Base-by-base conservation (phyloP, 768 basidiomycete genomes). In the Trametes coccinea region DNA sequence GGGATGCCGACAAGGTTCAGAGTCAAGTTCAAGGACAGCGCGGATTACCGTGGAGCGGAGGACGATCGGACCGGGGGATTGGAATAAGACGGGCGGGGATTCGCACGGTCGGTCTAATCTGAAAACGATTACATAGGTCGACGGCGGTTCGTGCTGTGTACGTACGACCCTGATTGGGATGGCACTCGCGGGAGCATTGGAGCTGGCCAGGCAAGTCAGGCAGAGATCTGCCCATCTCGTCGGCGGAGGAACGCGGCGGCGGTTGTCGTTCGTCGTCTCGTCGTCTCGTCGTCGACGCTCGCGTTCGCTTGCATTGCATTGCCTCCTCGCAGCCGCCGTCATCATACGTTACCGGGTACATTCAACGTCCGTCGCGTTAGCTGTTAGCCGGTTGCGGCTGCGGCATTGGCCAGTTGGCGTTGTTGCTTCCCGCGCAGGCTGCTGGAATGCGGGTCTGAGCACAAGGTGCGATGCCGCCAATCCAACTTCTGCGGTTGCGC, bases 171-270 rank as follows among this genome's bases (percentile, higher is more conserved):
- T 63, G 60, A 59, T 61, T 60, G 40, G 51, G 56, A 29, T 33
- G 49, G 34, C 57, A 49, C 40, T 66, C 66, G 66, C 66, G 66
- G 66, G 66, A 66, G 66, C 62, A 66, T 51, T 64, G 37, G 10
- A 34, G 30, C 57, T 29, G 16, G 27, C 29, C 22, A 22, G 22
- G 22, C 22, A 22, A 22, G 22, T 22, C 22, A 22, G 22, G 22
- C 22, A 22, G 22, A 22, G 49, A 51, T 59, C 57, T 51, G 44
- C 49, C 49, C 50, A 59, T 51, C 57, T 37, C 57, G 30, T 52
- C 57, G 49, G 49, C 57, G 49, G 55, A 56, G 46, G 9, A 37
- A 39, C 37, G 9, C 51, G 39, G n/a, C 22, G 22, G 22, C 22
- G 22, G 22, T 22, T 22, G 22, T 22, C 22, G 22, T 22, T n/a